Base-by-base conservation (phyloP, 1,284 basidiomycete species). In the Cystobasidium sp. region DNA sequence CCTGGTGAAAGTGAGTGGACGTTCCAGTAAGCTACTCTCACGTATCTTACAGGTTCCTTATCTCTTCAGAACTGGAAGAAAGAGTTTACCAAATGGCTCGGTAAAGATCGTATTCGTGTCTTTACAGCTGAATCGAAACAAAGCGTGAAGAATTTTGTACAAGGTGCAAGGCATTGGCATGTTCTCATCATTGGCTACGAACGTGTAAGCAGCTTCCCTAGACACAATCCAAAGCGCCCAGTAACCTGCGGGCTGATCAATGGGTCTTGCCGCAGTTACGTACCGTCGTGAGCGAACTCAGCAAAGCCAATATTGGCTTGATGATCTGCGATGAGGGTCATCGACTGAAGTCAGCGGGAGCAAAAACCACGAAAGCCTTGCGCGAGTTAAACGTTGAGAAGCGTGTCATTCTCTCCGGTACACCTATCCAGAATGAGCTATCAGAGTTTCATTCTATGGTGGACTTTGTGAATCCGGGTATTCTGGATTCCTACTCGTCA, bases 301-400 rank as follows among this genome's bases (percentile, higher is more conserved):
- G 81, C 22, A 80, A 83, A 65, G 94, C 94, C 10, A 90, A 91
- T 0, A 92, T 99, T 77, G 97, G 92, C 7, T 84, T 99, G 1
- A 90, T 99, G 75, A 87, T 99, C 41, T 98, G 96, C 79, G 97
- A 99, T 80, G 97, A 99, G 86, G 93, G 95, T 1, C 97, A 99
- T 82, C 87, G 96, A 37, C 86, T 99, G 47, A 99, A 98, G 81
- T 94, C 94, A 16, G 90, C 92, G 4, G 90, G 88, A 76, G 94
- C 92, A 80, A 97, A 98, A 84, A 97, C 94, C 0, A 91, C 91
- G 0, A 87, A 92, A 76, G 86, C 87, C 16, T 84, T 99, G 85
- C 68, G 93, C 92, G 1, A 86, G 12, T 59, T 77, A 10, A 64
- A 72, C 10, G 56, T 59, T 1, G 37, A 58, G 53, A 74, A 71